Percentiles rank a stretch among this genome's conserved stretches.
Conservation (phyloP, 2,329 filamentous ascomycete genomes). For the Epichloe sibirici region DNA sequence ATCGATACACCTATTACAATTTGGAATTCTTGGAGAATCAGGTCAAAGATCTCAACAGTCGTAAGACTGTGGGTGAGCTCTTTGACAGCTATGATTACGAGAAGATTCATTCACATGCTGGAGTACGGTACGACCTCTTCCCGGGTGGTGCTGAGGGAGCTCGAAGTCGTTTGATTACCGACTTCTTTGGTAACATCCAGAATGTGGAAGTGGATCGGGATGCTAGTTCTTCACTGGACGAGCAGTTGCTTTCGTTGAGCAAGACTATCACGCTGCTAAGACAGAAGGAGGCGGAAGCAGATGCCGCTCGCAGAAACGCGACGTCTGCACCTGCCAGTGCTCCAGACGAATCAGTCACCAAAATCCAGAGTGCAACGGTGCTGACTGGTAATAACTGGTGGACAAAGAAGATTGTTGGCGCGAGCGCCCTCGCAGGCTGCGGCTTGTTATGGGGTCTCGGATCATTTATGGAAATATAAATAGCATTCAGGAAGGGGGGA, state of each 20-base stretch:
- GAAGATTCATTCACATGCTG: conserved; percentile 88
- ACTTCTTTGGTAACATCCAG: conserved; percentile 98
- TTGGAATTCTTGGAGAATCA: conserved; percentile 91
- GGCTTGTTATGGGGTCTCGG: conserved; percentile 46
- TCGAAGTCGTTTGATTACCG: conserved; percentile 71
- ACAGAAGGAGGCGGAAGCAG: conserved; percentile 34
- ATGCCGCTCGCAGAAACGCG: conserved; percentile 17
- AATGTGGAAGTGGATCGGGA: conserved; percentile 77
- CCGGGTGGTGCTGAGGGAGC: conserved; percentile 67
- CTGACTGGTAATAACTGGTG: conserved; percentile 55
- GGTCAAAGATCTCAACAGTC: conserved; percentile 72
- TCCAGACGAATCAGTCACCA: conserved; percentile 17
- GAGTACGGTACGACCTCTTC: conserved; percentile 92
- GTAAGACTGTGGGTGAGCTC: conserved; percentile 82
- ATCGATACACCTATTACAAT: conserved; percentile 97
- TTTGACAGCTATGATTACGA: conserved; percentile 93
- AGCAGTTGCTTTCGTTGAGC: conserved; percentile 69
- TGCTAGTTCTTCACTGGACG: conserved; percentile 46
- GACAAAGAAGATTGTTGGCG: conserved; percentile 52
- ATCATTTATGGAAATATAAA: conserved; percentile 33
- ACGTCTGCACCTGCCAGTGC: conserved; percentile 17
- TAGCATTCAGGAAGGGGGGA: neutral
- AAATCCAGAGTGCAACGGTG: conserved; percentile 36
- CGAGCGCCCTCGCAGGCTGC: conserved; percentile 49
- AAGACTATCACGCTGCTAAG: conserved; percentile 47